Base-by-base conservation (phyloP, 192 early-diverging fungal genomes). In the Backusella liffmaniae region DNA sequence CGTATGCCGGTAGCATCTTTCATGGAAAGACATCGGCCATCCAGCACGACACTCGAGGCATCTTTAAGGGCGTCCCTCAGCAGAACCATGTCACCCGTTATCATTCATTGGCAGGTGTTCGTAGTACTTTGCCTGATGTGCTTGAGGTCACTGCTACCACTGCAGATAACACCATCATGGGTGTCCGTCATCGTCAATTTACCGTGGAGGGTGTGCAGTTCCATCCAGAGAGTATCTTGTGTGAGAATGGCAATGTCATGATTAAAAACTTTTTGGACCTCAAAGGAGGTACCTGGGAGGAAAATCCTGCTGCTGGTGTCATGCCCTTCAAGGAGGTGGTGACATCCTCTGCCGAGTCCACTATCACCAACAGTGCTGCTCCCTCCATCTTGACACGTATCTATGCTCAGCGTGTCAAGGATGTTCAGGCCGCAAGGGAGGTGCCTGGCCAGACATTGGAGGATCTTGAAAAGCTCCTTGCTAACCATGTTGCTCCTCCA, bases 141-240 rank as follows among this genome's bases (percentile, higher is more conserved):
- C 81, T 99, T 37, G 93, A 96, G 78, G 85, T 97, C 72, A 99
- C 94, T 21, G 91, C 92, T 78, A 92, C 93, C 86, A 93, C 93
- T 16, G 87, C 88, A 42, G 90, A 93, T 83, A 87, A 91, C 66
- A 80, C 95, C 73, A 88, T 99, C 66, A 99, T 99, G 98, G 98
- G 94, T 66, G 90, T 97, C 21, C 89, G 98, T 68, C 98, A 99
- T 86, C 91, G 87, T 77, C 85, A 86, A 16, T 96, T 84, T 72
- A 91, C 96, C 1, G 88, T 99, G 39, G 97, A 99, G 83, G 96
- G 98, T 70, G 94, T 99, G 7, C 98, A 99, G 82, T 99, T 91
- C 86, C 98, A 99, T 79, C 98, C 98, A 0, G 98, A 99, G 86
- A 94, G 93, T 84, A 96, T 99, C 69, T 89, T 98, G 23, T 95